These are phyloP conservation scores for Diaporthe sp. DNA, from an alignment of 2,329 filamentous ascomycete species.

Conservation along the genomic window DNA sequence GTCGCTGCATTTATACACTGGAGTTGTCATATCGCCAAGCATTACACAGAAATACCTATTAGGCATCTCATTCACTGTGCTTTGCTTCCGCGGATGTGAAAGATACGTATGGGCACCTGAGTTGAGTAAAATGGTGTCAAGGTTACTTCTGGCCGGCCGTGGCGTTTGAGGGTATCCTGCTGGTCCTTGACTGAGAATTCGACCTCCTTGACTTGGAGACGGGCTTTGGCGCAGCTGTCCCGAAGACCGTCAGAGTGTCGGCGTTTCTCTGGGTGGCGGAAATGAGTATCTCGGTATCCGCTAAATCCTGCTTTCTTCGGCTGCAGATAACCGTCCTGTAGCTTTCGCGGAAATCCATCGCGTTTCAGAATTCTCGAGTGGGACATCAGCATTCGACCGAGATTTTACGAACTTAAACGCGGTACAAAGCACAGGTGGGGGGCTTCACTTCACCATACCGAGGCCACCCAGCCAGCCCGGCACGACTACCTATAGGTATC, in stretches of 20 bases:
- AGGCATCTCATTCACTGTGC: neutral
- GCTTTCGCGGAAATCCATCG: too few relatives aligned
- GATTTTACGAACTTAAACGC: too few relatives aligned
- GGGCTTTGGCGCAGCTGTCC: conserved; percentile 10
- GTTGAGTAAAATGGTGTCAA: conserved; percentile 29
- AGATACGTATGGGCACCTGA: conserved; percentile 27
- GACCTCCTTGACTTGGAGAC: neutral
- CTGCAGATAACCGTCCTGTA: too few relatives aligned
- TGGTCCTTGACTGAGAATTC: conserved; percentile 9
- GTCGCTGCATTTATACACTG: too few relatives aligned
- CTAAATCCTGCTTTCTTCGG: too few relatives aligned
- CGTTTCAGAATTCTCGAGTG: too few relatives aligned
- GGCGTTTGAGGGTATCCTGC: neutral
- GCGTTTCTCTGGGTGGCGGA: conserved; percentile 76
- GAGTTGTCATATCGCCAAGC: neutral
- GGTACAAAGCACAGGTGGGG: too few relatives aligned
- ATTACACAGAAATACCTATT: neutral
- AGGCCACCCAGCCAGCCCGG: too few relatives aligned
- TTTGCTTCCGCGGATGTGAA: neutral
- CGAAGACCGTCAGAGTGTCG: conserved; percentile 11
- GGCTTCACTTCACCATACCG: too few relatives aligned
- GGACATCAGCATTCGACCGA: too few relatives aligned
- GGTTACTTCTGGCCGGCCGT: neutral
- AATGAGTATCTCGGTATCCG: conserved; percentile 69
- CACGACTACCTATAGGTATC: too few relatives aligned